Percentiles rank a stretch among this genome's conserved stretches.
These are phyloP conservation scores for Suillus weaverae DNA, from an alignment of 768 basidiomycete genomes.

Conservation along the genomic window DNA sequence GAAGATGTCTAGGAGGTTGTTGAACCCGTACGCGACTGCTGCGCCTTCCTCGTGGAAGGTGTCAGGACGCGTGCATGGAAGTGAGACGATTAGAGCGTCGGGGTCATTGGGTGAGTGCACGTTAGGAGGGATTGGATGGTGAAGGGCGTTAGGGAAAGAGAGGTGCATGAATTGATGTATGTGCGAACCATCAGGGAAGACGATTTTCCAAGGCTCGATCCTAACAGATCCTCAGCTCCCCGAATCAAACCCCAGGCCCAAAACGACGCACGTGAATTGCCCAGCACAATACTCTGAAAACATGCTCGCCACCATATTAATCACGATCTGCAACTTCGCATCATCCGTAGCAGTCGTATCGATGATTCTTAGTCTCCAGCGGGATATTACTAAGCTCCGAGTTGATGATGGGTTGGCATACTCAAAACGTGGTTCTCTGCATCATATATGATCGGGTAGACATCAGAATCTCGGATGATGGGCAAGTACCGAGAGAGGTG, in stretches of 20 bases:
- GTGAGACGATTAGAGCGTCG: slow-evolving; percentile 74
- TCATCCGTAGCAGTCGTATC: slow-evolving; percentile 96
- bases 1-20: slow-evolving; percentile 91
- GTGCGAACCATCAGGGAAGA: slow-evolving; percentile 76
- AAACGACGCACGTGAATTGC: slow-evolving; percentile 77
- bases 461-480: slow-evolving; percentile 92
- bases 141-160: slow-evolving; percentile 63
- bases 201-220: slow-evolving; percentile 89
- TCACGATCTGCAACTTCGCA: slow-evolving; percentile 94
- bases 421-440: slow-evolving; percentile 82
- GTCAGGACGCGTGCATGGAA: slow-evolving; percentile 96
- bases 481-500: slow-evolving; percentile 86
- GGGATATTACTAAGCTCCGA: slow-evolving; percentile 98
- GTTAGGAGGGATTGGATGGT: slow-evolving; percentile 73
- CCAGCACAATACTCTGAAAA: slow-evolving; percentile 95
- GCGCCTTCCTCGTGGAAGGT: slow-evolving; percentile 98
- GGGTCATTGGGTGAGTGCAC: slow-evolving; percentile 59
- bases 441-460: slow-evolving; percentile 98
- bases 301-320: slow-evolving; percentile 93
- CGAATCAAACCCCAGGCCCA: not conserved
- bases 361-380: slow-evolving; percentile 86
- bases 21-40: slow-evolving; percentile 97
- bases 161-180: slow-evolving; percentile 96
- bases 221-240: slow-evolving; percentile 38
- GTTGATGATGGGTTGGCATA: slow-evolving; percentile 97